phyloP scores from a whole-genome alignment of 106 monocot species.

The Xerophyta viscosa region DNA sequence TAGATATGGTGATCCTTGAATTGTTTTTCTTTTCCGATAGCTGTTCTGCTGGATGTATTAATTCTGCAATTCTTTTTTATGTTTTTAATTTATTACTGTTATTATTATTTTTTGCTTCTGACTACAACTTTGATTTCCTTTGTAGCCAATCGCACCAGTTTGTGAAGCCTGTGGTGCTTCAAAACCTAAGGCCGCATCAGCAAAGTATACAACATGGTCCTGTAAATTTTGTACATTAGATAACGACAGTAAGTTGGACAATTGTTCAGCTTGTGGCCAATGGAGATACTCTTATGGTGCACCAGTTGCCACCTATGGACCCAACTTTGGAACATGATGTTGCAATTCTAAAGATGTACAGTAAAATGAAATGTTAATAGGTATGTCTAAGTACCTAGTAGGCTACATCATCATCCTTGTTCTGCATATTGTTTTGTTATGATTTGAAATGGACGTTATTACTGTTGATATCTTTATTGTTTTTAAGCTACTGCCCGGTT shows the following conservation, averaged over 20 bases:
- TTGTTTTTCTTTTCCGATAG: too few relatives aligned
- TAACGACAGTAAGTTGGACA: constrained; percentile 49
- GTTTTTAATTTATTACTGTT: neutral
- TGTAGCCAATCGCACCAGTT: constrained; percentile 44
- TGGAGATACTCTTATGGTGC: constrained; percentile 70
- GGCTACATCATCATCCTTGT: too few relatives aligned
- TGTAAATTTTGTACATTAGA: constrained; percentile 76
- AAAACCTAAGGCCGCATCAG: constrained; percentile 27
- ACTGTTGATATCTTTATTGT: too few relatives aligned
- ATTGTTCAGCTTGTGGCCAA: constrained; percentile 53
- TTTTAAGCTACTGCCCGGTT: too few relatives aligned
- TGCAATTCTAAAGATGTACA: too few relatives aligned
- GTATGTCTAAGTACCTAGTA: too few relatives aligned
- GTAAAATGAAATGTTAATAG: too few relatives aligned
- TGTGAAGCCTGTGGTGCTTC: constrained; percentile 65
- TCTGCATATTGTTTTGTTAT: too few relatives aligned
- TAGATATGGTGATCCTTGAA: too few relatives aligned
- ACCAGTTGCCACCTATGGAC: constrained; percentile 30
- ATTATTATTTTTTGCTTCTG: neutral
- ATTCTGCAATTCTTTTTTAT: neutral
- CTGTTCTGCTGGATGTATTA: neutral
- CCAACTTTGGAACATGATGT: constrained; percentile 47
- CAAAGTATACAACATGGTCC: constrained; percentile 43
- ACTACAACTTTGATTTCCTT: neutral
- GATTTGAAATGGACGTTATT: too few relatives aligned